These are phyloP conservation scores for Neurospora sp. DNA, from an alignment of 495 filamentous ascomycete genomes.

Conservation along the genomic window DNA sequence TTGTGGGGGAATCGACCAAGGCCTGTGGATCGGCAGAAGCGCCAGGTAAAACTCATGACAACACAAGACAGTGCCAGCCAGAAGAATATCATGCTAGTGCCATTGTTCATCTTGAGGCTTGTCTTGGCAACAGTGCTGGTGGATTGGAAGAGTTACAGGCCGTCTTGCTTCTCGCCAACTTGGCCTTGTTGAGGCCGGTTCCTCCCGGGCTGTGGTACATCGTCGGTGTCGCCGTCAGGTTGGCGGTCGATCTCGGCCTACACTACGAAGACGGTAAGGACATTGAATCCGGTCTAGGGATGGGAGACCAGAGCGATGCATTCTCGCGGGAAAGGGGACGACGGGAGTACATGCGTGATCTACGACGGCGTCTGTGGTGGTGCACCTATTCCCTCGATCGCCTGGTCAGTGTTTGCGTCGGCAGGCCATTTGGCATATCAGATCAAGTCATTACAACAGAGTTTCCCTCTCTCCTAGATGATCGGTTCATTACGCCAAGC, in stretches of 20 bases:
- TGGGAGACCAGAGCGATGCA: constrained; percentile 17
- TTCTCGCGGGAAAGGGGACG: constrained; percentile 51
- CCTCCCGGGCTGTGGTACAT: constrained; percentile 97
- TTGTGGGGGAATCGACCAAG: constrained; percentile 52
- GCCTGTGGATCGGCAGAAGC: constrained; percentile 7
- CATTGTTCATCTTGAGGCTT: constrained; percentile 81
- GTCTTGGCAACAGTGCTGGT: constrained; percentile 64
- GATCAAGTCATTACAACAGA: constrained; percentile 92
- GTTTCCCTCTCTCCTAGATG: constrained; percentile 80
- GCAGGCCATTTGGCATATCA: constrained; percentile 84
- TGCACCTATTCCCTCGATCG: constrained; percentile 91
- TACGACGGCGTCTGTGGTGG: constrained; percentile 89
- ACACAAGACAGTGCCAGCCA: constrained; percentile 61
- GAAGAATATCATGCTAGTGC: constrained; percentile 96
- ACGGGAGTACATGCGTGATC: constrained; percentile 77
- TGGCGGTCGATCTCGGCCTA: constrained; percentile 85
- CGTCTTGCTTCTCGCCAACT: constrained; percentile 79
- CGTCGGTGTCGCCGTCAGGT: constrained; percentile 78
- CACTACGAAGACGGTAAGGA: constrained; percentile 86
- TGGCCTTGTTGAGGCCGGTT: constrained; percentile 82
- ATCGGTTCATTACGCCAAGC: constrained; percentile 78
- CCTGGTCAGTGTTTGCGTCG: constrained; percentile 84
- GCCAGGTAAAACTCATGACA: constrained; percentile 2
- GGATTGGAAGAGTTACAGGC: constrained; percentile 89
- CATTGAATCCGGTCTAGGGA: constrained; percentile 28